These are phyloP conservation scores for Helianthus annuus DNA, from an alignment of 129 eudicot genomes.

Conservation along the genomic window HanXRQr2.0-SUNRISE NC_035444.2:147933713-147934212, in stretches of 20 bases:
- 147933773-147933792: background rate
- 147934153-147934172: constrained; percentile 90
- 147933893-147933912: background rate
- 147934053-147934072: constrained; percentile 94
- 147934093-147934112: constrained; percentile 79
- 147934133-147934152: constrained; percentile 89
- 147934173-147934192: constrained; percentile 46
- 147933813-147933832: background rate
- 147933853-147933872: background rate
- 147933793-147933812: background rate
- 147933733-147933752: background rate
- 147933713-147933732: constrained; percentile 19
- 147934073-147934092: constrained; percentile 91
- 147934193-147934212: constrained; percentile 17
- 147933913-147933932: background rate
- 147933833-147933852: background rate
- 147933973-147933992: constrained; percentile 98
- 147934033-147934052: constrained; percentile 82
- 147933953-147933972: constrained; percentile 93
- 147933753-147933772: background rate
- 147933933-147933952: constrained; percentile 89
- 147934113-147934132: constrained; percentile 73
- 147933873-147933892: background rate
- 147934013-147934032: constrained; percentile 87
- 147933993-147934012: constrained; percentile 91